phyloP scores from a whole-genome alignment of 345 rosid species.

The Hibiscus tridactylites region DNA sequence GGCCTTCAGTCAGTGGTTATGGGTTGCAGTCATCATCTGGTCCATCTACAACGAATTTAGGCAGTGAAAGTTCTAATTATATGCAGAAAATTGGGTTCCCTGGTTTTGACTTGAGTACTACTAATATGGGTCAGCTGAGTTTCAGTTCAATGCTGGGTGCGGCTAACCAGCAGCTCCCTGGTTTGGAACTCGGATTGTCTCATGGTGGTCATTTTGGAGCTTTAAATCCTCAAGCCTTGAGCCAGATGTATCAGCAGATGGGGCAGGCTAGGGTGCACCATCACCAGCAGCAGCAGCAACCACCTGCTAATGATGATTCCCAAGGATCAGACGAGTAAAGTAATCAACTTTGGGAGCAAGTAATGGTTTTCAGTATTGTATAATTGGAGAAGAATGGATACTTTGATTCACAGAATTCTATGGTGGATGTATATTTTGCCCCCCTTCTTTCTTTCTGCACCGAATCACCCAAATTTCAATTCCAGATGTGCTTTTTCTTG shows the following conservation, averaged over 20 bases:
- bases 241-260: neutral
- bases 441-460: slow-evolving; percentile 19
- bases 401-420: slow-evolving; percentile 27
- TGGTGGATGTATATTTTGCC: slow-evolving; percentile 24
- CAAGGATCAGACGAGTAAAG: slow-evolving; percentile 70
- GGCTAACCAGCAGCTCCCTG: slow-evolving; percentile 2
- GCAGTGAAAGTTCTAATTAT: neutral
- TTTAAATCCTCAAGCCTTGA: neutral
- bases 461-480: slow-evolving; percentile 29
- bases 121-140: neutral
- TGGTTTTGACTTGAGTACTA: neutral
- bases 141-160: neutral
- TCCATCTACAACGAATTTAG: neutral
- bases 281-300: slow-evolving; percentile 9
- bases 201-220: neutral
- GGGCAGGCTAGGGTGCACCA: slow-evolving; percentile 18
- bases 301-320: slow-evolving; percentile 68
- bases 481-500: slow-evolving; percentile 32
- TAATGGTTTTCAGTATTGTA: slow-evolving; percentile 36
- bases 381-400: slow-evolving; percentile 24
- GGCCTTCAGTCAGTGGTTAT: neutral
- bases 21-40: neutral
- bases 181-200: slow-evolving; percentile 2
- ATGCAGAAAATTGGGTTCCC: neutral
- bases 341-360: slow-evolving; percentile 11